These are phyloP conservation scores for Blastomyces percursus DNA, from an alignment of 2,329 filamentous ascomycete species.

Conservation along the genomic window DNA sequence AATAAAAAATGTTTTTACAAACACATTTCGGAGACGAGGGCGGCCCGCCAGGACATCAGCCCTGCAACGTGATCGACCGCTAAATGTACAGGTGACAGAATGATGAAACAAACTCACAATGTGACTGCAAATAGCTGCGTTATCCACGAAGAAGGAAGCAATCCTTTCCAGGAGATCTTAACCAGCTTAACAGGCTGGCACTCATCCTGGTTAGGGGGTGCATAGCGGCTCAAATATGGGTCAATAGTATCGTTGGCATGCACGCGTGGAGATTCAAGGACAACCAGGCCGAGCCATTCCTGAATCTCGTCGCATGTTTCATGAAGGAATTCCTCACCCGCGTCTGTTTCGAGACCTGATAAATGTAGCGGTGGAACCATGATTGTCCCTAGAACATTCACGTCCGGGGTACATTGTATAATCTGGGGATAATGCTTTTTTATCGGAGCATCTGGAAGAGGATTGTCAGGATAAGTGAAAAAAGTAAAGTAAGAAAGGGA, in stretches of 20 bases:
- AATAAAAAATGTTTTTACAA: background rate
- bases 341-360: constrained; percentile 14
- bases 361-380: constrained; percentile 25
- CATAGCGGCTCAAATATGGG: constrained; percentile 36
- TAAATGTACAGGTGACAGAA: background rate
- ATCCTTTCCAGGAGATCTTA: constrained; percentile 33
- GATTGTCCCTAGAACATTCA: constrained; percentile 19
- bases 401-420: constrained; percentile 20
- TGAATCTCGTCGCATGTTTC: constrained; percentile 48
- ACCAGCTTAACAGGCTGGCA: constrained; percentile 21
- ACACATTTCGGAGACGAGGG: background rate
- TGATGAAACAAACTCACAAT: constrained; percentile 23
- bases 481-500: background rate
- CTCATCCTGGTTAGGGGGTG: constrained; percentile 24
- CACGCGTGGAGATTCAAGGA: constrained; percentile 33
- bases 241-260: constrained; percentile 29
- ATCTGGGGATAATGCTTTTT: constrained; percentile 31
- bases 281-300: constrained; percentile 53
- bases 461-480: constrained; percentile 2
- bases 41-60: background rate
- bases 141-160: constrained; percentile 33
- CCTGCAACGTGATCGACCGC: background rate
- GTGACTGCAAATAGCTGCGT: constrained; percentile 26
- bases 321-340: constrained; percentile 41
- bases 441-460: constrained; percentile 23